phyloP scores from a whole-genome alignment of 2,329 filamentous ascomycete species.

The Claviceps paspali region DNA sequence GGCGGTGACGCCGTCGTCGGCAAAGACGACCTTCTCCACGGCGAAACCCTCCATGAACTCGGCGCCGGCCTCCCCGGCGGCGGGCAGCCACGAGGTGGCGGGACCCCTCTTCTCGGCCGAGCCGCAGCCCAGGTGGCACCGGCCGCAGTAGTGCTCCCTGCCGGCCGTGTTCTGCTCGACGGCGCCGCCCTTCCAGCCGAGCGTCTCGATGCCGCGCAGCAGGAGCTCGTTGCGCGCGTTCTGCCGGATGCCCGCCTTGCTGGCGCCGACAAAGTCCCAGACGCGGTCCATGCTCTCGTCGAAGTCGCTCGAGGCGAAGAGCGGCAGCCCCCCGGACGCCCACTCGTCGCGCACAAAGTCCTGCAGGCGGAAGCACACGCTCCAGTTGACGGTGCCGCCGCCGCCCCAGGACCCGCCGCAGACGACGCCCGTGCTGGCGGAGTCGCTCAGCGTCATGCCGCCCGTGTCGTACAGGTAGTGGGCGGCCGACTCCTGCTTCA shows the following conservation, averaged over 20 bases:
- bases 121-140: constrained; percentile 45
- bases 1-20: constrained; percentile 39
- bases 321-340: constrained; percentile 51
- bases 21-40: constrained; percentile 56
- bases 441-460: constrained; percentile 39
- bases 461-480: constrained; percentile 55
- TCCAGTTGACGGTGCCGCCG: constrained; percentile 83
- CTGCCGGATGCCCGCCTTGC: constrained; percentile 49
- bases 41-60: constrained; percentile 73
- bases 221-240: constrained; percentile 57
- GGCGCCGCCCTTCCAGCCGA: constrained; percentile 54
- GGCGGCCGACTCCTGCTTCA: constrained; percentile 46
- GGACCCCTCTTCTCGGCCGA: constrained; percentile 67
- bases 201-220: constrained; percentile 57
- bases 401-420: constrained; percentile 69
- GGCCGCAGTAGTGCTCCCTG: constrained; percentile 57
- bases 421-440: constrained; percentile 43
- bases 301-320: constrained; percentile 60
- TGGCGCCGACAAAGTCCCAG: constrained; percentile 64
- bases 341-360: constrained; percentile 68
- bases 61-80: constrained; percentile 62
- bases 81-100: constrained; percentile 59
- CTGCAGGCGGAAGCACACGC: constrained; percentile 48
- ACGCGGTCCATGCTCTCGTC: constrained; percentile 70
- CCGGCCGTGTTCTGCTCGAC: constrained; percentile 72